A percentile compares a stretch with the other conserved stretches of the same genome.
Evolutionary conservation across 139 green algal species (phyloP).

Genomic region (Micractinium conductrix): DNA sequence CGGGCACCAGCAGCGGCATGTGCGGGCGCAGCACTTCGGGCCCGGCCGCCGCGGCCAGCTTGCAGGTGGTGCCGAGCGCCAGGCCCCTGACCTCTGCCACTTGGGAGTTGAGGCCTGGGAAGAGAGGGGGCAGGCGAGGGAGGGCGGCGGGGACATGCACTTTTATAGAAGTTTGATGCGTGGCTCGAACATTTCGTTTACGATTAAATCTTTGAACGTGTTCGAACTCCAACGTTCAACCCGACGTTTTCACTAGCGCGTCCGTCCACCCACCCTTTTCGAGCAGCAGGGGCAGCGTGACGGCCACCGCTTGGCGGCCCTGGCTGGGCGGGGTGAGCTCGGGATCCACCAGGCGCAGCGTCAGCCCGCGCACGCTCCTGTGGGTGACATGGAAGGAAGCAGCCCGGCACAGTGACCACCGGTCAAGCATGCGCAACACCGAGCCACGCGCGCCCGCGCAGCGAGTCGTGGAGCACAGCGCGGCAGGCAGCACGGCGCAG

Average conservation of each 20-base stretch:
- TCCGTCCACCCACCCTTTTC: constrained; percentile 50
- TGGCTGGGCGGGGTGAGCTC: constrained; percentile 53
- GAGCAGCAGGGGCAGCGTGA: constrained; percentile 75
- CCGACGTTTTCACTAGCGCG: no score
- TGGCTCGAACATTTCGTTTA: no score
- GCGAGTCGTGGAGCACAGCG: background rate
- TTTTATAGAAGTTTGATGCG: no score
- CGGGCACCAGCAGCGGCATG: constrained; percentile 69
- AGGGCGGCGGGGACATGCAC: no score
- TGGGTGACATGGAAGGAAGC: background rate
- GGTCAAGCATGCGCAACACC: no score
- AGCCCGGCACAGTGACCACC: background rate
- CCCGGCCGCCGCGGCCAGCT: constrained; percentile 54
- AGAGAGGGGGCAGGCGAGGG: no score
- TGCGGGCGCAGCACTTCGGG: constrained; percentile 58
- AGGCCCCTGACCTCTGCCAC: constrained; percentile 61
- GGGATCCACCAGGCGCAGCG: constrained; percentile 74
- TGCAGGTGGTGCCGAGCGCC: constrained; percentile 58
- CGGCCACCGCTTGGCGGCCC: constrained; percentile 48
- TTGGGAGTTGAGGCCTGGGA: background rate
- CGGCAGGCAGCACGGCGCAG: background rate
- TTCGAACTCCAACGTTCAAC: no score
- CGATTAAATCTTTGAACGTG: no score
- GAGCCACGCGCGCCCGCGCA: constrained; percentile 49
- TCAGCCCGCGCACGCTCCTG: constrained; percentile 61